Evolutionary conservation across 2,329 filamentous ascomycete species (phyloP), one percentile per base, ranked within the genome.

Genomic region (Fonsecaea multimorphosa): DNA sequence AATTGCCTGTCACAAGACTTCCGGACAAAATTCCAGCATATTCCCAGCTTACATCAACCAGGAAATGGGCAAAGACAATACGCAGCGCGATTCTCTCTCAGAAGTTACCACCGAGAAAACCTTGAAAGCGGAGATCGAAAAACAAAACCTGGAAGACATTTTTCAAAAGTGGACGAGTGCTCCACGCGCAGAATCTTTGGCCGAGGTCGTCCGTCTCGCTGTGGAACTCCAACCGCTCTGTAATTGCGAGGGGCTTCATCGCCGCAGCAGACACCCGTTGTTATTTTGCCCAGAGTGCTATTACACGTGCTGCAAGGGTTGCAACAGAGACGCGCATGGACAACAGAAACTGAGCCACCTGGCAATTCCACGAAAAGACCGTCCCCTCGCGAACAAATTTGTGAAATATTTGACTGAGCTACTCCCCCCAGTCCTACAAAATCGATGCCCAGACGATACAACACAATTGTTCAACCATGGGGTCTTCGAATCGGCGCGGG

Each of bases 201-300:
- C 44, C n/a, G 36, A 27, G 12, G 49, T 68, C 38, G 34, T 61
- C 27, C 12, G 31, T 7, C 24, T 46, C n/a, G 65, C 64, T 12
- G 29, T 22, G 24, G 29, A 27, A 11, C 60, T 68, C 24, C 74
- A 77, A 9, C 79, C 80, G 11, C 76, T 83, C n/a, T 90, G 88
- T 68, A 74, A 76, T 49, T 90, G 88, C 64, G 88, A 90, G 75
- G 81, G 83, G 1, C 77, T 79, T 38, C 75, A 74, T 2, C 70
- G 74, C 0, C 74, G 81, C 1, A 76, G 78, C 3, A 70, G 73
- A 5, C 75, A 75, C 9, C 51, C 46, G 19, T 19, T 64, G 14
- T 55, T 51, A 9, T 58, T 64, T 62, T 67, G 66, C 53, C 52
- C 51, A n/a, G 31, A 59, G 29, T 68, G 71, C 51, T 67, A 67